Base-by-base conservation (phyloP, 139 green algal species). In the Pleodorina starrii region DNA sequence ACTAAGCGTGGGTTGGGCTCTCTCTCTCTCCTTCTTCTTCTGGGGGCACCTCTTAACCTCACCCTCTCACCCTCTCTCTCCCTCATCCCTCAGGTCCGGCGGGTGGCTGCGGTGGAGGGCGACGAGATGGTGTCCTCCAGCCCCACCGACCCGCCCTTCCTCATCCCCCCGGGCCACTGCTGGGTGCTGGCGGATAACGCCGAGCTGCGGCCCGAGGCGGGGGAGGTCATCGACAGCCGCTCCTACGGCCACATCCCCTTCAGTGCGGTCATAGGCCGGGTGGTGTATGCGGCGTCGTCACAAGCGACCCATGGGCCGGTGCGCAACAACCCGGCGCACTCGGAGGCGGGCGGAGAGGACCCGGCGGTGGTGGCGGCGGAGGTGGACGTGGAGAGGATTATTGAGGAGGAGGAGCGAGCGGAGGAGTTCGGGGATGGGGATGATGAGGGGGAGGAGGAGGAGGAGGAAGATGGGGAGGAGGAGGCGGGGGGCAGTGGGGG, bases 171-270 rank as follows among this genome's bases (percentile, higher is more conserved):
- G 72, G 96, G 94, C n/a, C 92, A 97, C 57, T 97, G 95, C 92
- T 98, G 96, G 96, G 95, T 98, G 48, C 80, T 98, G 46, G 95
- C 96, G 7, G 96, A 98, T 90, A 97, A 97, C 74, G 89, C 93
- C 51, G 42, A 92, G 42, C 78, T 98, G 81, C 59, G 71, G 40
- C 90, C 91, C 0, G 75, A 91, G 48, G 54, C 60, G 35, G 63
- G 59, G 2, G 57, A 85, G 42, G 74, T 93, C 1, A 90, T 93
- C 7, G 91, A 94, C 91, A 90, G 74, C 42, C 63, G 89, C 2
- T 92, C 83, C 7, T 93, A 93, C 66, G 90, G 91, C 42, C 83
- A 88, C 84, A 90, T 94, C 48, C 89, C 91, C 9, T 51, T 93
- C 38, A 48, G 36, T 54, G 89, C 91, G 74, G 84, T 94, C 69